Percentiles rank a stretch among this genome's conserved stretches.
phyloP scores from a whole-genome alignment of 2,329 filamentous ascomycete genomes.

The Hypoxylon sp. region DNA sequence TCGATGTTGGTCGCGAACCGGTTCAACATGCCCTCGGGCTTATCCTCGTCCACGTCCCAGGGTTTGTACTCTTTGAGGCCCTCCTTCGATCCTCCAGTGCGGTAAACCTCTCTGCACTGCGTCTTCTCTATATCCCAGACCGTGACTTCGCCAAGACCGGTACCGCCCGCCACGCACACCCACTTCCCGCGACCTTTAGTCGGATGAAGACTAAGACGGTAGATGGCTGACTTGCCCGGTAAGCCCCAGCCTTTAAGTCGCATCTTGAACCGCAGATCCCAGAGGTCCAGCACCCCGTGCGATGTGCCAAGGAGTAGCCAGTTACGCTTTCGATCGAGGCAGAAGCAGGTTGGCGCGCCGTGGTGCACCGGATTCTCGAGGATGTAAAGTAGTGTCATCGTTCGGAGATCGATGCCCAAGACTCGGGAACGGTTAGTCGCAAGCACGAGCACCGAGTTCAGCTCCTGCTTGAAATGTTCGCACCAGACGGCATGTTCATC shows the following conservation, averaged over 20 bases:
- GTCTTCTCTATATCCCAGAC: conserved; percentile 96
- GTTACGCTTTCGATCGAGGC: conserved; percentile 82
- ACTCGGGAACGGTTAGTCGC: conserved; percentile 88
- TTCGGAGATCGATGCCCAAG: conserved; percentile 83
- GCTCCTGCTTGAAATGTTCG: conserved; percentile 87
- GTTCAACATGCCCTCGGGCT: conserved; percentile 83
- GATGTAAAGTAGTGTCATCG: conserved; percentile 82
- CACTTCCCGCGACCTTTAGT: conserved; percentile 80
- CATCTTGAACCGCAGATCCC: conserved; percentile 95
- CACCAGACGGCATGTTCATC: conserved; percentile 87
- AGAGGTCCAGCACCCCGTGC: conserved; percentile 90
- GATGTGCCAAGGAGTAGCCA: conserved; percentile 93
- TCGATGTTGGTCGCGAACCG: conserved; percentile 82
- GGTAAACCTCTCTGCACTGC: conserved; percentile 87
- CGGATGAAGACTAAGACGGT: conserved; percentile 81
- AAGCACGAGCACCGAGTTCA: conserved; percentile 81
- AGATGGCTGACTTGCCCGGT: conserved; percentile 79
- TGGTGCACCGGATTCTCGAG: conserved; percentile 91
- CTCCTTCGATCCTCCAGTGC: conserved; percentile 69
- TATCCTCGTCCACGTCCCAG: conserved; percentile 90
- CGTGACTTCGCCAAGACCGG: conserved; percentile 85
- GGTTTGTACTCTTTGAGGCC: conserved; percentile 75
- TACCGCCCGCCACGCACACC: conserved; percentile 89
- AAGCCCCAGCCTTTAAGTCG: conserved; percentile 89
- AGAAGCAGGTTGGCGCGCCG: conserved; percentile 90